These are phyloP conservation scores for Boletus sp. DNA, from an alignment of 768 basidiomycete species.

Conservation along the genomic window DNA sequence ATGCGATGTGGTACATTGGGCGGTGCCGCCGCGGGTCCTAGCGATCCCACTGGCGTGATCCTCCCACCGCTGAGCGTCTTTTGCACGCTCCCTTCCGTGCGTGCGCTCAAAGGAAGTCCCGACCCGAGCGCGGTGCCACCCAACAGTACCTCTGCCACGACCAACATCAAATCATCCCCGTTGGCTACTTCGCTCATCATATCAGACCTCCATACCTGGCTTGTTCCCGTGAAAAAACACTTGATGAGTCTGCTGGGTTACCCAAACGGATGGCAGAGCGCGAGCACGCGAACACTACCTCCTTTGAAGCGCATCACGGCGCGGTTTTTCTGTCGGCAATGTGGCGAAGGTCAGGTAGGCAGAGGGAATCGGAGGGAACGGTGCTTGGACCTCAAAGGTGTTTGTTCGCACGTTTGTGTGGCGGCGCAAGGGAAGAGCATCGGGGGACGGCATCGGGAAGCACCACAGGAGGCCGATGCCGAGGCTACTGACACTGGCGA, in stretches of 20 bases:
- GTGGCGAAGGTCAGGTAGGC: constrained; percentile 36
- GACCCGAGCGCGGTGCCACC: constrained; percentile 7
- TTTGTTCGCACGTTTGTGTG: constrained; percentile 58
- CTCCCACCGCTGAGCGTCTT: constrained; percentile 50
- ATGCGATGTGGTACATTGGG: constrained; percentile 36
- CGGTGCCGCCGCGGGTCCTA: not conserved
- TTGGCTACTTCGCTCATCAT: constrained; percentile 38
- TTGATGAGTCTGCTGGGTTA: constrained; percentile 49
- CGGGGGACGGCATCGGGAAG: not conserved
- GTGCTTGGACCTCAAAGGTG: constrained; percentile 55
- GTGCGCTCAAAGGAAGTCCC: constrained; percentile 29
- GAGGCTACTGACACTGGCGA: not conserved
- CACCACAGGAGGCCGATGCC: not conserved
- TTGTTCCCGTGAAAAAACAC: constrained; percentile 37
- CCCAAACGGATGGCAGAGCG: constrained; percentile 45
- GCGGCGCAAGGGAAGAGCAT: not conserved
- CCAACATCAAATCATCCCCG: constrained; percentile 22
- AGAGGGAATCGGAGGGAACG: constrained; percentile 35
- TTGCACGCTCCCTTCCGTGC: constrained; percentile 45
- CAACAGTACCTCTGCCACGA: not conserved
- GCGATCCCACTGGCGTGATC: constrained; percentile 3
- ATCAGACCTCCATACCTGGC: constrained; percentile 50
- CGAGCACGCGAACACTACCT: constrained; percentile 45
- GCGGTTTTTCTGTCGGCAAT: constrained; percentile 54
- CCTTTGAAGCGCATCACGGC: constrained; percentile 59